Evolutionary conservation across 2,329 filamentous ascomycete species (phyloP), one percentile per base, ranked within the genome.

Genomic region (Stemphylium vesicarium): DNA sequence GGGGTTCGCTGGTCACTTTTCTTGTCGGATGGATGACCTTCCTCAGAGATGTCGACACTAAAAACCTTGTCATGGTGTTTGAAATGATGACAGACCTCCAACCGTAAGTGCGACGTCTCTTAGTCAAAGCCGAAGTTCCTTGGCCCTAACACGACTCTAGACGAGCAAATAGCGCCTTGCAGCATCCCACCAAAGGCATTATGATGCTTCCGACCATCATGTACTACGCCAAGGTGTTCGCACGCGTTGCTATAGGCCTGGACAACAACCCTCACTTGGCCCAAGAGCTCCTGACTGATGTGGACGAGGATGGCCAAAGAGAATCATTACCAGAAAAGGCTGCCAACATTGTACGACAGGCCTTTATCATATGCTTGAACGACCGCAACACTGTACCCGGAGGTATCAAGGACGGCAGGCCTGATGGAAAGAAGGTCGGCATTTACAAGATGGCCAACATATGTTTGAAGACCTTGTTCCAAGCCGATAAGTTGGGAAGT

Each of bases 381-480:
- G 92, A 96, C 71, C 85, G 91, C 43, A 88, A 85, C 1, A 87
- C 87, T 15, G 86, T 84, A 22, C 81, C 85, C 11, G 79, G 80
- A 12, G 81, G 81, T 0, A 75, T 84, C 22, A 74, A 71, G 52
- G 84, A 84, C 63, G 86, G 85, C 16, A 85, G 82, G 56, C 91
- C 92, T 0, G 89, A 93, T 66, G 92, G 92, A 50, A 96, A 93
- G 72, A 92, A 94, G 70, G 79, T 89, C 10, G 93, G 91, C 38
- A 92, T 97, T 59, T 97, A 97, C 77, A 87, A 91, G 54, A 92
- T 96, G 77, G 93, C 92, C 56, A 97, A 97, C 70, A 84, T 96
- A 20, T 95, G 92, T 33, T 79, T 97, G 43, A 94, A 93, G 74
- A 85, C 97, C 3, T 82, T 97, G 7, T 96, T 96, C 70, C 90